Evolutionary conservation across 1,284 basidiomycete genomes (phyloP).

Genomic region (Austroboletus novae-zelandiae): DNA sequence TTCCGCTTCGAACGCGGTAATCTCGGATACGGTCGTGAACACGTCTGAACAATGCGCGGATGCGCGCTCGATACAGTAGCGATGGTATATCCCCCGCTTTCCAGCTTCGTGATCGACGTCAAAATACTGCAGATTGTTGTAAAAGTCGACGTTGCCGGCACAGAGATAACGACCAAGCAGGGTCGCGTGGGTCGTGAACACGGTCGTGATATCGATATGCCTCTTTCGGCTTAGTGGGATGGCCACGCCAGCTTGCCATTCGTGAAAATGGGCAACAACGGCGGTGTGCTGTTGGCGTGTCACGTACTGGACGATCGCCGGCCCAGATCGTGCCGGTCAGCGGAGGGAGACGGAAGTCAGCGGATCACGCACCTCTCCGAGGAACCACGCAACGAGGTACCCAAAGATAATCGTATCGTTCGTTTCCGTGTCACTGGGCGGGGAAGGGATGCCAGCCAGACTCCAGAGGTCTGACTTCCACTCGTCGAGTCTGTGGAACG

Average conservation of each 20-base stretch:
- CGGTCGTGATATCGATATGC: conserved; percentile 96
- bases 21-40: conserved; percentile 97
- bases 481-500: conserved; percentile 88
- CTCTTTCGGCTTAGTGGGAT: conserved; percentile 96
- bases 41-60: conserved; percentile 96
- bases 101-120: conserved; percentile 99
- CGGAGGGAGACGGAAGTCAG: conserved; percentile 4
- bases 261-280: conserved; percentile 97
- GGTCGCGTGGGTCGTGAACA: conserved; percentile 98
- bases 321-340: conserved; percentile 10
- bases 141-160: conserved; percentile 96
- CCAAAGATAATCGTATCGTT: conserved; percentile 99
- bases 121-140: conserved; percentile 99
- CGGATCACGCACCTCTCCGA: conserved; percentile 77
- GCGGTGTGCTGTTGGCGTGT: conserved; percentile 77
- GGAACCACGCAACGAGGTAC: conserved; percentile 99
- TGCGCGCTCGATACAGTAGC: conserved; percentile 96
- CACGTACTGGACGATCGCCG: conserved; percentile 58
- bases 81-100: conserved; percentile 89
- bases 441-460: conserved; percentile 93
- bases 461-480: conserved; percentile 99
- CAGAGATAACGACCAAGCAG: conserved; percentile 97
- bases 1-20: conserved; percentile 96
- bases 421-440: conserved; percentile 94
- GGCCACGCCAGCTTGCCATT: conserved; percentile 98